These are phyloP conservation scores for Lachnellula willkommii DNA, from an alignment of 2,329 filamentous ascomycete genomes.

Conservation along the genomic window DNA sequence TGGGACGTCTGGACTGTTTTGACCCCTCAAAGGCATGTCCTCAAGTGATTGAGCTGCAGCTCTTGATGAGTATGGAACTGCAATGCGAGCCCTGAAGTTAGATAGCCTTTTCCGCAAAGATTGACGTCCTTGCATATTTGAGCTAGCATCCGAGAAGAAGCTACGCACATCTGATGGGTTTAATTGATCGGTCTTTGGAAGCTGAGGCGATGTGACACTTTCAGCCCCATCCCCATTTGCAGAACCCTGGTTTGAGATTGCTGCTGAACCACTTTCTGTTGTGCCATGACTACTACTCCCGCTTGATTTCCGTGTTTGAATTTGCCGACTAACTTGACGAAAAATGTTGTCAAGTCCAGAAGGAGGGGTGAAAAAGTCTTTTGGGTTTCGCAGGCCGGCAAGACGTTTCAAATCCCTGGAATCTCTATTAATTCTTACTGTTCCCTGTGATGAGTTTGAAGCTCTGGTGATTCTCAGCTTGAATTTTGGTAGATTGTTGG, in stretches of 20 bases:
- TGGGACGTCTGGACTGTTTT: conserved; percentile 5
- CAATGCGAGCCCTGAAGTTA: conserved; percentile 24
- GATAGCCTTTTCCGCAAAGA: conserved; percentile 26
- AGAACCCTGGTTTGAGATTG: background rate
- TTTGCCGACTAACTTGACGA: conserved; percentile 25
- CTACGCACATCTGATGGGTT: conserved; percentile 28
- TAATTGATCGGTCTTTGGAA: conserved; percentile 10
- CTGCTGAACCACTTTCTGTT: conserved; percentile 3
- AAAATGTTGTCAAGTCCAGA: conserved; percentile 28
- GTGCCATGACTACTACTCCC: conserved; percentile 14
- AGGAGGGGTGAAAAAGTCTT: conserved; percentile 30
- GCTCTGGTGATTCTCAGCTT: conserved; percentile 28
- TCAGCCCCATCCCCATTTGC: conserved; percentile 1
- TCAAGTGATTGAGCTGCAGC: conserved; percentile 26
- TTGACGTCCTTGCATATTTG: conserved; percentile 18
- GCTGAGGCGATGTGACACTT: conserved; percentile 7
- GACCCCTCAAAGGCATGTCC: conserved; percentile 25
- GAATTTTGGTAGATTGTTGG: conserved; percentile 22
- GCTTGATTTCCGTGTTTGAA: conserved; percentile 25
- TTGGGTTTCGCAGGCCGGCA: conserved; percentile 23
- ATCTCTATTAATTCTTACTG: conserved; percentile 26
- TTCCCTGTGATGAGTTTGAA: conserved; percentile 26
- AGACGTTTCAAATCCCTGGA: conserved; percentile 15
- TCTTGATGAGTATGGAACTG: conserved; percentile 21
- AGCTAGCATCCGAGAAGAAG: conserved; percentile 37